Conservation (phyloP, 805 yeast species). For the Saccharomyces kudriavzevii region DNA sequence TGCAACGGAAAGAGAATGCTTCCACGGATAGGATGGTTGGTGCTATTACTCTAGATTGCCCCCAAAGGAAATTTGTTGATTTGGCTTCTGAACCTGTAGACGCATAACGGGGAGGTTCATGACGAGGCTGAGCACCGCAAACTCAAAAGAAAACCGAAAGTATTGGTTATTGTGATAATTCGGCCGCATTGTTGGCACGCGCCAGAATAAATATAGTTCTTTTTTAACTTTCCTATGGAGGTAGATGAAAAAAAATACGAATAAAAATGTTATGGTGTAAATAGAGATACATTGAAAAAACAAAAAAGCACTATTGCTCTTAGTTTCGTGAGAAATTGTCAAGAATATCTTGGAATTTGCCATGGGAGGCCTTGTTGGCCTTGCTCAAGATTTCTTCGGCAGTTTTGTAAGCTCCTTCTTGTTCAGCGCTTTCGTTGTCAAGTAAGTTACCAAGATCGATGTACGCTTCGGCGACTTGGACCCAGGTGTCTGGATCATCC, state of each 20-base stretch:
- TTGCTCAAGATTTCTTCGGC: conserved; percentile 63
- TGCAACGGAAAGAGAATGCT: neutral
- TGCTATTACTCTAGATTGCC: neutral
- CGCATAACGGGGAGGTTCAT: neutral
- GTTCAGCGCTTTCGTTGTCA: conserved; percentile 57
- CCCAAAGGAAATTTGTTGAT: neutral
- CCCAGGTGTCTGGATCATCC: conserved; percentile 77
- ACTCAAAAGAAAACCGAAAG: neutral
- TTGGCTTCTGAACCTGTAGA: neutral
- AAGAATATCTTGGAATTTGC: conserved; percentile 58
- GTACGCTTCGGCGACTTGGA: conserved; percentile 75
- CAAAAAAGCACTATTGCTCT: neutral
- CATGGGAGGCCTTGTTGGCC: conserved; percentile 77
- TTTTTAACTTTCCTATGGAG: neutral
- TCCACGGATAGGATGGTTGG: neutral
- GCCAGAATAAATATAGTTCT: neutral
- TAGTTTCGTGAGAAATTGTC: conserved; percentile 38
- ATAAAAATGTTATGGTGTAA: neutral
- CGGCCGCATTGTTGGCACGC: neutral
- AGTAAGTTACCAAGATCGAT: conserved; percentile 70
- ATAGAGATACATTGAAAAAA: neutral
- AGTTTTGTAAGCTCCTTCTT: conserved; percentile 52
- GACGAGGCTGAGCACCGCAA: neutral
- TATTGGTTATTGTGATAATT: neutral
- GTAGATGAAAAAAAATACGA: neutral